These are phyloP conservation scores for Trametes polyzona DNA, from an alignment of 1,284 basidiomycete genomes.

Conservation along the genomic window DNA sequence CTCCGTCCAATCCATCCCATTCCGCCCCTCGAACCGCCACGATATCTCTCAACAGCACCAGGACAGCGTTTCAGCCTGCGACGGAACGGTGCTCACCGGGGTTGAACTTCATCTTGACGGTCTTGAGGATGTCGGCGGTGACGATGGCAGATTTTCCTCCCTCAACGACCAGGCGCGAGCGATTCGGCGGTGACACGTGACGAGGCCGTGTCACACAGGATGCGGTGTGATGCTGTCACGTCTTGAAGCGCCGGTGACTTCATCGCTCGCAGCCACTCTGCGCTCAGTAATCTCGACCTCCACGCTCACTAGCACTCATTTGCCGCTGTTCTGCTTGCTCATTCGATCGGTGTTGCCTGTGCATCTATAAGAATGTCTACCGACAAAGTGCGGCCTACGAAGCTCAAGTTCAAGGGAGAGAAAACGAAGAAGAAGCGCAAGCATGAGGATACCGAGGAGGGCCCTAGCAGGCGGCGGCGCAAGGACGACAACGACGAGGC, in stretches of 20 bases:
- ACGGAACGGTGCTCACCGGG: constrained; percentile 59
- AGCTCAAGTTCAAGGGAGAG: constrained; percentile 88
- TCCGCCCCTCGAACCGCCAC: constrained; percentile 30
- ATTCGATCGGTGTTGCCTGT: no score
- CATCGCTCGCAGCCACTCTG: neutral
- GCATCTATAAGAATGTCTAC: constrained; percentile 42
- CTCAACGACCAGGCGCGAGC: constrained; percentile 22
- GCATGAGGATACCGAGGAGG: constrained; percentile 56
- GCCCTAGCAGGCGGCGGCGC: constrained; percentile 49
- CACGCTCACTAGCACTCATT: neutral
- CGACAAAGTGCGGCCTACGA: constrained; percentile 63
- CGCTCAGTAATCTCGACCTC: neutral
- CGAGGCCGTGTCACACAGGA: constrained; percentile 2
- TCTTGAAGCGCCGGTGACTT: constrained; percentile 10
- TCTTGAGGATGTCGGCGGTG: constrained; percentile 63
- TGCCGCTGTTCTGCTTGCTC: no score
- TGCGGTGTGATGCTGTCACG: neutral
- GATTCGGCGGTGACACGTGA: constrained; percentile 13
- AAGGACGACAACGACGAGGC: constrained; percentile 60
- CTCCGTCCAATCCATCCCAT: constrained; percentile 57
- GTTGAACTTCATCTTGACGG: constrained; percentile 76
- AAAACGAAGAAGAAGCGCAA: constrained; percentile 83
- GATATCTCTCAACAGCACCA: constrained; percentile 27
- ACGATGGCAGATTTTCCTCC: constrained; percentile 32
- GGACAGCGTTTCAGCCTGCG: constrained; percentile 24